Evolutionary conservation across 2,329 filamentous ascomycete genomes (phyloP).

Genomic region (Xylaria sp.): DNA sequence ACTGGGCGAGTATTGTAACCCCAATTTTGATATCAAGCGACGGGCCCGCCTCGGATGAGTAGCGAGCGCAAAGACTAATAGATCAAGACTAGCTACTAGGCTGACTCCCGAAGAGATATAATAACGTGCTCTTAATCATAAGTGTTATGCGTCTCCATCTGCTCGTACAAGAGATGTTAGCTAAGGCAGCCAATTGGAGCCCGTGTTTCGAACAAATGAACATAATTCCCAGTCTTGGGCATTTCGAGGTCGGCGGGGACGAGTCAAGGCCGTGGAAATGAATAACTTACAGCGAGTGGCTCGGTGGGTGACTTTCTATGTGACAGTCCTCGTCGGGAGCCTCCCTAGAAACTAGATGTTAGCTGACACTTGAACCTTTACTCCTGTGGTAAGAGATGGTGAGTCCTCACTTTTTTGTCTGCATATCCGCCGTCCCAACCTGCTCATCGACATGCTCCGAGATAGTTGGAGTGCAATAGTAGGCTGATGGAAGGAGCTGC

Average conservation of each 20-base stretch:
- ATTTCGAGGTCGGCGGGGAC: neutral
- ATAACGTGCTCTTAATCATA: neutral
- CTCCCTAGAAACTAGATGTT: neutral
- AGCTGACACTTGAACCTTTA: neutral
- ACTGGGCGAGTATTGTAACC: neutral
- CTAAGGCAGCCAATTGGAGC: too few species aligned
- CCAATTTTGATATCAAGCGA: neutral
- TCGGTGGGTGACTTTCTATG: neutral
- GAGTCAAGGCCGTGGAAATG: neutral
- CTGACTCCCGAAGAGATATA: neutral
- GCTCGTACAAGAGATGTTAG: neutral
- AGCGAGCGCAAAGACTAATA: neutral
- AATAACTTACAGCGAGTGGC: neutral
- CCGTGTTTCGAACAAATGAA: neutral
- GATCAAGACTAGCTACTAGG: too few species aligned
- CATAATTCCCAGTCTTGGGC: neutral
- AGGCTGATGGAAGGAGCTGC: too few species aligned
- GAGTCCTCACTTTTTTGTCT: neutral
- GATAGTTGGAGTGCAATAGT: neutral
- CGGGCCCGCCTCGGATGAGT: neutral
- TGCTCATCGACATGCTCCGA: neutral
- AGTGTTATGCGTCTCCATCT: neutral
- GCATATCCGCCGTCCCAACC: too few species aligned
- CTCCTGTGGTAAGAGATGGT: neutral
- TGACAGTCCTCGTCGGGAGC: neutral